Percentiles rank a stretch among this genome's conserved stretches.
These are phyloP conservation scores for Calycina marina DNA, from an alignment of 2,329 filamentous ascomycete species.

Conservation along the genomic window DNA sequence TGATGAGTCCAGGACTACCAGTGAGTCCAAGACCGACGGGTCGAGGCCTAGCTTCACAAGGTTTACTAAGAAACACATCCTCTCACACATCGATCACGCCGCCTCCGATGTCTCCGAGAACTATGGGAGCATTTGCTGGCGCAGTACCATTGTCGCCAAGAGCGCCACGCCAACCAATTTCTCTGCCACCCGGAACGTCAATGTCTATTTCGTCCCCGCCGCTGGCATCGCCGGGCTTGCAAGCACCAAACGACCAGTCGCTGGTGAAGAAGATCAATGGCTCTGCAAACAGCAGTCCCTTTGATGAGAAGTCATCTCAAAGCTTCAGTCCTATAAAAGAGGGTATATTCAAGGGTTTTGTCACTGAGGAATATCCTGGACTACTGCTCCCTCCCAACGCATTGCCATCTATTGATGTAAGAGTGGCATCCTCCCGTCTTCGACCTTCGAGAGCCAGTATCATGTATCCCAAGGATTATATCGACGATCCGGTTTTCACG, in stretches of 20 bases:
- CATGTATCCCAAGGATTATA: slow-evolving; percentile 61
- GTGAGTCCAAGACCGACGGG: slow-evolving; percentile 41
- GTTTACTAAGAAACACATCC: slow-evolving; percentile 34
- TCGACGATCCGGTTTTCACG: slow-evolving; percentile 90
- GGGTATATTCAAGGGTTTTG: slow-evolving; percentile 60
- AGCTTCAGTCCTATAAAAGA: slow-evolving; percentile 26
- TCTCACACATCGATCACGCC: slow-evolving; percentile 36
- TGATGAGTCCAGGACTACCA: slow-evolving; percentile 46
- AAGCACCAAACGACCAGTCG: slow-evolving; percentile 28
- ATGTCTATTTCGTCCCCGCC: slow-evolving; percentile 41
- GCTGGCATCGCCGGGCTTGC: slow-evolving; percentile 3
- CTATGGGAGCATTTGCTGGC: slow-evolving; percentile 29
- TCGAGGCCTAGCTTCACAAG: slow-evolving; percentile 41
- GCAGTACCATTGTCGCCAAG: slow-evolving; percentile 53
- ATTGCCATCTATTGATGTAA: slow-evolving; percentile 70
- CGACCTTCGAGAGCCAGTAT: slow-evolving; percentile 80
- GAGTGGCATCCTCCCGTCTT: slow-evolving; percentile 86
- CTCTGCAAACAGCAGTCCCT: slow-evolving; percentile 11
- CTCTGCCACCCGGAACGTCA: slow-evolving; percentile 55
- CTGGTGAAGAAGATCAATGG: slow-evolving; percentile 24
- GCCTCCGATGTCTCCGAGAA: slow-evolving; percentile 54
- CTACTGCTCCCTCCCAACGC: slow-evolving; percentile 79
- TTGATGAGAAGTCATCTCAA: slow-evolving; percentile 8
- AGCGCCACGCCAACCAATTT: slow-evolving; percentile 58
- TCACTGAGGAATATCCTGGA: slow-evolving; percentile 76